These are phyloP conservation scores for Isatis tinctoria DNA, from an alignment of 345 rosid species.

Conservation along the genomic window DNA sequence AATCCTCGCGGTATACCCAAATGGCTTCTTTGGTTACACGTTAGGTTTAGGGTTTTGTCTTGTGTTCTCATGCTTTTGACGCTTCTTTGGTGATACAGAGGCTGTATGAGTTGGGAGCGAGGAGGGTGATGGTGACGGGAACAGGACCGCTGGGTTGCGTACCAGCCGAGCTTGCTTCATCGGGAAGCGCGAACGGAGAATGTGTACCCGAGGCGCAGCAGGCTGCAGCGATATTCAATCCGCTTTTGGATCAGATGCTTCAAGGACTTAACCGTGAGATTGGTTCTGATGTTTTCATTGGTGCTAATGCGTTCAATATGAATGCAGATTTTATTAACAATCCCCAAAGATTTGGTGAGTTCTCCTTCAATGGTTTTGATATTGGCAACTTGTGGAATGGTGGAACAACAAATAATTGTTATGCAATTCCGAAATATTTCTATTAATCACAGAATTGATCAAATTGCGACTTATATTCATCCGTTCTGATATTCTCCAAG, in stretches of 20 bases:
- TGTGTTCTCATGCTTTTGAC: background rate
- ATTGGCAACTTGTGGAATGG: background rate
- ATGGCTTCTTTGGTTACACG: background rate
- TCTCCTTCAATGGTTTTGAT: background rate
- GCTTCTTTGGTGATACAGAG: constrained; percentile 36
- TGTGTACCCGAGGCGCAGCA: constrained; percentile 60
- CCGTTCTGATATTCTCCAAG: background rate
- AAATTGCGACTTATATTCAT: background rate
- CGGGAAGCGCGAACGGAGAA: constrained; percentile 51
- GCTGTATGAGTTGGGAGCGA: constrained; percentile 56
- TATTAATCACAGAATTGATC: background rate
- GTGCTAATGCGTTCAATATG: constrained; percentile 48
- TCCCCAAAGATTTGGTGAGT: constrained; percentile 61
- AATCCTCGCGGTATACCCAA: constrained; percentile 16
- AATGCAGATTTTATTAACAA: constrained; percentile 51
- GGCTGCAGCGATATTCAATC: constrained; percentile 66
- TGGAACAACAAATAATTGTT: background rate
- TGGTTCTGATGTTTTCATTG: constrained; percentile 52
- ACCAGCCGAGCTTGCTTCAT: constrained; percentile 58
- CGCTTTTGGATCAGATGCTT: constrained; percentile 53
- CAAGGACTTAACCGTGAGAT: constrained; percentile 45
- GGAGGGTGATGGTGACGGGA: constrained; percentile 73
- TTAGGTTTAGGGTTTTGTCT: background rate
- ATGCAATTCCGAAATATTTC: background rate
- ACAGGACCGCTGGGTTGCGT: constrained; percentile 82